phyloP scores from a whole-genome alignment of 352 stramenopile species.

The Phytophthora podocarpi region DNA sequence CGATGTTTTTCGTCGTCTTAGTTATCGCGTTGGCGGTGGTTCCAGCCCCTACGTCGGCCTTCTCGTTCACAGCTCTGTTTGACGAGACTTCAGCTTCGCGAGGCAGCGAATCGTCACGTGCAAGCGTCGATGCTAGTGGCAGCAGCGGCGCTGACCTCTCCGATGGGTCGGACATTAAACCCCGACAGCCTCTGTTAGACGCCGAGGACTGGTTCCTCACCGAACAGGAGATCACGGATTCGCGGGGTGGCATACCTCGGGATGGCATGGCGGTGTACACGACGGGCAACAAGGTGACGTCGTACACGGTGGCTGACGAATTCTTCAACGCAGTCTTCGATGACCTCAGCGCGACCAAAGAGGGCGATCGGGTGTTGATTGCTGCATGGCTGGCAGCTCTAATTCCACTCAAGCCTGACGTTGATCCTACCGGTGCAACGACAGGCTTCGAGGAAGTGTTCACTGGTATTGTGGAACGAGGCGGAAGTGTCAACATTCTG shows the following conservation, averaged over 20 bases:
- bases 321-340: conserved; percentile 54
- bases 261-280: conserved; percentile 38
- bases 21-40: conserved; percentile 2
- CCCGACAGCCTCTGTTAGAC: conserved; percentile 45
- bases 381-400: conserved; percentile 54
- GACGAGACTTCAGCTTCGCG: no score
- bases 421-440: conserved; percentile 13
- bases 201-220: conserved; percentile 60
- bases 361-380: conserved; percentile 37
- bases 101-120: no score
- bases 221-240: no score
- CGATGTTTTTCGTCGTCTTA: conserved; percentile 6
- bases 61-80: conserved; percentile 13
- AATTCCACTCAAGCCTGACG: conserved; percentile 40
- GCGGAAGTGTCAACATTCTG: conserved; percentile 48
- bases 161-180: conserved; percentile 19
- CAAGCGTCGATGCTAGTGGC: background rate
- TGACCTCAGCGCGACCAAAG: conserved; percentile 37
- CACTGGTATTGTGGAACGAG: conserved; percentile 31
- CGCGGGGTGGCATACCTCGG: conserved; percentile 45
- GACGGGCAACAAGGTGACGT: conserved; percentile 44
- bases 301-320: conserved; percentile 45
- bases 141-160: conserved; percentile 10
- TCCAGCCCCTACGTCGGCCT: background rate
- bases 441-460: conserved; percentile 42